phyloP scores from a whole-genome alignment of 805 yeast genomes.

The Saccharomycopsis sp. region DNA sequence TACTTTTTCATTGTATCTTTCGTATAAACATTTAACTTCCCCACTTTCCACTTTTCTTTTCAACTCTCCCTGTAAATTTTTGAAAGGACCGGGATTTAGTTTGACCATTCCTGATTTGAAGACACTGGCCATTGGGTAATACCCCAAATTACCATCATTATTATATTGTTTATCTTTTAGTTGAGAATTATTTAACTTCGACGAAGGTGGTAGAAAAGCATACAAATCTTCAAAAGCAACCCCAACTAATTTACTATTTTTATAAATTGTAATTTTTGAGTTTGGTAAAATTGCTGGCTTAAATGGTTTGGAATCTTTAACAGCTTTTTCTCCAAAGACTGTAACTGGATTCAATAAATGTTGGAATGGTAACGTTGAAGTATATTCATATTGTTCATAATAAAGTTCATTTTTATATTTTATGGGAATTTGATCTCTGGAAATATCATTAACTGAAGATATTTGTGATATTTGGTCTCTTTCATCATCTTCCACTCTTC shows the following conservation, averaged over 20 bases:
- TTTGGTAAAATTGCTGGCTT: conserved; percentile 38
- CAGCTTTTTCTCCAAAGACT: conserved; percentile 58
- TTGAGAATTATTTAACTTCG: conserved; percentile 25
- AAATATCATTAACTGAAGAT: conserved; percentile 33
- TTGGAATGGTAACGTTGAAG: conserved; percentile 57
- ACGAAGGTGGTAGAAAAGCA: conserved; percentile 72
- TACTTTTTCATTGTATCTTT: conserved; percentile 55
- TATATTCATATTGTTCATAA: conserved; percentile 80
- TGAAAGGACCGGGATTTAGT: conserved; percentile 61
- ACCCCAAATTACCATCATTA: conserved; percentile 84
- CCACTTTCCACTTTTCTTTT: conserved; percentile 19
- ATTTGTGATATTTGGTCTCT: conserved; percentile 10
- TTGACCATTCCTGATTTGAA: conserved; percentile 70
- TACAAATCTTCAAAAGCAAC: conserved; percentile 55
- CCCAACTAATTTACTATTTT: conserved; percentile 67
- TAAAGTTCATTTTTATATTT: conserved; percentile 65
- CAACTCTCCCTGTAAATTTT: conserved; percentile 31
- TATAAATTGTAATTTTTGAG: conserved; percentile 58
- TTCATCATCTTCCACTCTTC: conserved; percentile 10
- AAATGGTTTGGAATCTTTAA: conserved; percentile 38
- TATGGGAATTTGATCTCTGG: conserved; percentile 82
- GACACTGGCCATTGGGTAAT: conserved; percentile 82
- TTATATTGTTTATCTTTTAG: conserved; percentile 24
- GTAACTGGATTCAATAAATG: conserved; percentile 65
- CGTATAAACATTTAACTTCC: conserved; percentile 40